Conservation (phyloP, 2,329 filamentous ascomycete species). For the Colletotrichum plurivorum region DNA sequence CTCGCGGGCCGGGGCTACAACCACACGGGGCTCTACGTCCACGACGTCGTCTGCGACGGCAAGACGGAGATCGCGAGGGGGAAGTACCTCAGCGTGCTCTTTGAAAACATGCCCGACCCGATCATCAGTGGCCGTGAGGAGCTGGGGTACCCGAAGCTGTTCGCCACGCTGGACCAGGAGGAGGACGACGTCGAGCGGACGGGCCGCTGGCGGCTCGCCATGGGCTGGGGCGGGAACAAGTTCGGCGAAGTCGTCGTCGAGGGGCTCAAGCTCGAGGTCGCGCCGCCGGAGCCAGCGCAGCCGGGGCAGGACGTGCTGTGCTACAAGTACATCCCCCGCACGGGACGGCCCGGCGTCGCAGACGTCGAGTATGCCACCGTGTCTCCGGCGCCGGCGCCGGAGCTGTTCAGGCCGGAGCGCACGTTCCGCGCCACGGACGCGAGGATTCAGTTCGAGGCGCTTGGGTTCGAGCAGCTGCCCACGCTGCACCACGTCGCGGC, state of each 20-base stretch:
- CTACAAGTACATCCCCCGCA: conserved; percentile 70
- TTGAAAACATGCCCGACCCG: conserved; percentile 71
- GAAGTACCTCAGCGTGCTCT: conserved; percentile 69
- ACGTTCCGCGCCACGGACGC: conserved; percentile 53
- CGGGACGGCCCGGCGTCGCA: conserved; percentile 63
- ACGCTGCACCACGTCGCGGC: conserved; percentile 71
- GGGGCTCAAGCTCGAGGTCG: conserved; percentile 33
- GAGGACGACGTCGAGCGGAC: conserved; percentile 4
- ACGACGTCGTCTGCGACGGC: conserved; percentile 70
- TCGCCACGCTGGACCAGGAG: conserved; percentile 53
- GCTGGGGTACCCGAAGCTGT: conserved; percentile 72
- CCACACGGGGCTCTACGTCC: conserved; percentile 72
- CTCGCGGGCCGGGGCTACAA: conserved; percentile 71
- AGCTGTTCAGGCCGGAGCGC: conserved; percentile 48
- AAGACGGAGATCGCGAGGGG: conserved; percentile 63
- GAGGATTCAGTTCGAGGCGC: conserved; percentile 60
- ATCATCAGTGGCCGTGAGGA: conserved; percentile 73
- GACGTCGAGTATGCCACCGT: conserved; percentile 67
- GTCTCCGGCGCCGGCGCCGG: conserved; percentile 42
- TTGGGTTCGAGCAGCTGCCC: conserved; percentile 68
- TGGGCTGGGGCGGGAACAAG: conserved; percentile 18
- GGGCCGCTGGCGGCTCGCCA: conserved; percentile 5
- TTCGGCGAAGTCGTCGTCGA: conserved; percentile 14
- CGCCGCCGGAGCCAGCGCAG: conserved; percentile 46
- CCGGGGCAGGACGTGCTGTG: conserved; percentile 62